These are phyloP conservation scores for Fusarium heterosporum DNA, from an alignment of 2,329 filamentous ascomycete species.

Conservation along the genomic window DNA sequence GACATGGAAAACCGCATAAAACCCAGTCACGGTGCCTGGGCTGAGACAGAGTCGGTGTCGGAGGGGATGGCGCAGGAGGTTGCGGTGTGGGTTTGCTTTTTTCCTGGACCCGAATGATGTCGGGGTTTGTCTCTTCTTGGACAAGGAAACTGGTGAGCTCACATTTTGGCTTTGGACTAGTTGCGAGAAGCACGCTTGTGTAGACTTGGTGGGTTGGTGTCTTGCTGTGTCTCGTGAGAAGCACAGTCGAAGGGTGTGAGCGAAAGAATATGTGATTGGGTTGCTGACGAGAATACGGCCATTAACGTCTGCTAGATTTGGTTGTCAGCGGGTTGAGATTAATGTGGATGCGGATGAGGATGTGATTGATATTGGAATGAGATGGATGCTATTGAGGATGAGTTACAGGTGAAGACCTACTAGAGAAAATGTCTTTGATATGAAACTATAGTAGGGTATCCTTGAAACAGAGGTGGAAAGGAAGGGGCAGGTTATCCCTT, in stretches of 20 bases:
- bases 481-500: constrained; percentile 13
- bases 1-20: constrained; percentile 43
- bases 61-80: constrained; percentile 24
- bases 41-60: constrained; percentile 33
- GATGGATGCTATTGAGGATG: constrained; percentile 16
- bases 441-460: constrained; percentile 28
- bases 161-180: constrained; percentile 40
- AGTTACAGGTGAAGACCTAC: constrained; percentile 8
- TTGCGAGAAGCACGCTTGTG: constrained; percentile 35
- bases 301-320: constrained; percentile 10
- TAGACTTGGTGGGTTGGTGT: constrained; percentile 37
- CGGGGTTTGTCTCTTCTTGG: constrained; percentile 27
- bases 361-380: constrained; percentile 5
- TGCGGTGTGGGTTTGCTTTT: constrained; percentile 42
- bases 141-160: constrained; percentile 27
- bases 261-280: constrained; percentile 26
- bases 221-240: constrained; percentile 39
- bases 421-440: constrained; percentile 23
- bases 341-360: constrained; percentile 1
- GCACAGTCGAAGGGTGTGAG: constrained; percentile 29
- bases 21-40: constrained; percentile 38
- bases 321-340: background rate
- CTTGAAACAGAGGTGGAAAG: constrained; percentile 26
- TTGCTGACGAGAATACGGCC: constrained; percentile 2
- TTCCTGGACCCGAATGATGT: constrained; percentile 39